Percentiles rank a stretch among this genome's conserved stretches.
Conservation (phyloP, 768 basidiomycete species). For the Pisolithus microcarpus region DNA sequence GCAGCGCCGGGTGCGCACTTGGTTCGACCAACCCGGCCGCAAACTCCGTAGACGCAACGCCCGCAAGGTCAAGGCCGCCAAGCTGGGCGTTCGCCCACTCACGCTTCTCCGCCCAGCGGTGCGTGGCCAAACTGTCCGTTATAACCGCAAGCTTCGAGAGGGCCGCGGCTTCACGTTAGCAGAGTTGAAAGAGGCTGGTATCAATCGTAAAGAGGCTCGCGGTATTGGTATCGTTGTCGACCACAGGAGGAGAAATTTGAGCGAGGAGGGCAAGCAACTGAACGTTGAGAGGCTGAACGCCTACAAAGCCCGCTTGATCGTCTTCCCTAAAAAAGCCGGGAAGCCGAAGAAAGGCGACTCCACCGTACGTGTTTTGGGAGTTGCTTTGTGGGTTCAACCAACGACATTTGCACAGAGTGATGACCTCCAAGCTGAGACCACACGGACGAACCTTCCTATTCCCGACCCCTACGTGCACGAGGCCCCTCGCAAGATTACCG, state of each 20-base stretch:
- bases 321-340: conserved; percentile 93
- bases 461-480: conserved; percentile 65
- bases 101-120: conserved; percentile 93
- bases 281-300: conserved; percentile 92
- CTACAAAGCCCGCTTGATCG: conserved; percentile 87
- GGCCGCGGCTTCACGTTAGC: conserved; percentile 93
- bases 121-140: conserved; percentile 91
- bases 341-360: conserved; percentile 97
- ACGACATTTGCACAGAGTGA: conserved; percentile 49
- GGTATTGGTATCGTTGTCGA: conserved; percentile 94
- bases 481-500: conserved; percentile 86
- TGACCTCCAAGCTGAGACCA: conserved; percentile 72
- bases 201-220: conserved; percentile 88
- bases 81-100: conserved; percentile 88
- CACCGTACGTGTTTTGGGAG: conserved; percentile 46
- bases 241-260: conserved; percentile 92
- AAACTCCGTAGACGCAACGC: conserved; percentile 93
- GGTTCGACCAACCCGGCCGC: conserved; percentile 99
- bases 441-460: conserved; percentile 59
- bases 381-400: conserved; percentile 4
- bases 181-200: conserved; percentile 94
- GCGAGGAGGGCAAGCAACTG: conserved; percentile 92
- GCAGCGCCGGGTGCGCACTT: conserved; percentile 93
- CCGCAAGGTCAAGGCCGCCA: conserved; percentile 83
- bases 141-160: conserved; percentile 96